Base-by-base conservation (phyloP, 257 asterid species). In the Paraleonurus japonicus region DNA sequence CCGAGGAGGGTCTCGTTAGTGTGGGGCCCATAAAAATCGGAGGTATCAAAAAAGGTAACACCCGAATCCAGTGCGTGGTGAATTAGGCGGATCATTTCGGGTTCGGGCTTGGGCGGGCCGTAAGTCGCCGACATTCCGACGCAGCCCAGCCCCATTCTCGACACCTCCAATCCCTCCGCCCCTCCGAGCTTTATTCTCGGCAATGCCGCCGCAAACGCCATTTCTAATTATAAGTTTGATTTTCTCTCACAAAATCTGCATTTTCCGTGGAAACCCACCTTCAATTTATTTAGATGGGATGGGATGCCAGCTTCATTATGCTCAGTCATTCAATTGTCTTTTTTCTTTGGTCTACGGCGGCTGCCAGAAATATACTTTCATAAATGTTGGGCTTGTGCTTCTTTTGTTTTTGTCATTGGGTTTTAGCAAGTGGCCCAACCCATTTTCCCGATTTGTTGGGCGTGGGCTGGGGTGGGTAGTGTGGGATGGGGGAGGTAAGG, bases 61-160 rank as follows among this genome's bases (percentile, higher is more conserved):
- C 84, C 82, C 6, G 77, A 67, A 4, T 62, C 51, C 11, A 77
- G 47, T 7, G 85, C 80, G 22, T 76, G 72, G 61, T 76, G 85
- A 19, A 80, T 69, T 33, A 77, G 54, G 28, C 69, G 32, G 12
- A 80, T 73, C 82, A 80, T 77, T 6, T 76, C 82, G 19, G 45
- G 23, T 5, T 76, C 79, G 55, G 82, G 82, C 82, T 70, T 81
- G 24, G 82, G 78, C 45, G 80, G 80, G 65, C 85, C 85, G 37
- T 74, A 76, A 9, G 66, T 57, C 0, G 78, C 72, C 16, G 85
- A 81, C 82, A 81, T 77, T 10, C 85, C 80, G 59, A 81, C 64
- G 47, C 82, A 81, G 4, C 85, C 82, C 45, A 74, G 69, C 35
- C 86, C 86, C 15, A 64, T 76, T 55, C 72, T 67, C 33, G 85